A percentile compares a stretch with the other conserved stretches of the same genome.
Evolutionary conservation across 192 early-diverging fungal species (phyloP).

Genomic region (Oehlia diaphana): DNA sequence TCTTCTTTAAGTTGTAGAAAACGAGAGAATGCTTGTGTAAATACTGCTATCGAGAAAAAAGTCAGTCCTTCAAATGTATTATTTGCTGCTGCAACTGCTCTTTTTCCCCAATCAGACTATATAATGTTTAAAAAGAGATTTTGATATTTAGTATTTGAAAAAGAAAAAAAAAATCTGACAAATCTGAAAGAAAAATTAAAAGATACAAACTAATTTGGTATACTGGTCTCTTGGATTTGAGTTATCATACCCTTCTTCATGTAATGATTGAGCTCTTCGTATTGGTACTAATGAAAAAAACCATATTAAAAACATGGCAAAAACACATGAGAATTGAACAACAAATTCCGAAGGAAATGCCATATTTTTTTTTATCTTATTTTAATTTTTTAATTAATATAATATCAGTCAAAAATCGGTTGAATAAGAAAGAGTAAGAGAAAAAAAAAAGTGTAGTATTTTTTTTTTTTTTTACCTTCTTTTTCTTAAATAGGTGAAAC

Average conservation of each 20-base stretch:
- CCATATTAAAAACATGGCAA: slow-evolving; percentile 1
- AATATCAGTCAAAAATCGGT: no score
- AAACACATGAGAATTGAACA: not conserved
- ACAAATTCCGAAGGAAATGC: not conserved
- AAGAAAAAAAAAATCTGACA: no score
- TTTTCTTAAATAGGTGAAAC: no score
- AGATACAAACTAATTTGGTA: not conserved
- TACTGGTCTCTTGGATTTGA: slow-evolving; percentile 13
- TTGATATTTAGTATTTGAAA: not conserved
- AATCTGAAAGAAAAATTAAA: not conserved
- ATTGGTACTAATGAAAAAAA: slow-evolving; percentile 9
- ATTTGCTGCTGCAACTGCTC: not conserved
- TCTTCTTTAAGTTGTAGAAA: not conserved
- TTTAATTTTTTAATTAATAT: not conserved
- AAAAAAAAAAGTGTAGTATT: no score
- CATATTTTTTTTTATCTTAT: not conserved
- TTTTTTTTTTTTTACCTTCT: no score
- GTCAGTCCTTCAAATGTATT: slow-evolving; percentile 9
- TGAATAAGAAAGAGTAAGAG: no score
- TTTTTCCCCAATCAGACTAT: slow-evolving; percentile 2
- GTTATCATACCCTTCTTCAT: slow-evolving; percentile 2
- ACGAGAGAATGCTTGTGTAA: slow-evolving; percentile 5
- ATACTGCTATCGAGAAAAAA: slow-evolving; percentile 15
- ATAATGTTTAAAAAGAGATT: not conserved
- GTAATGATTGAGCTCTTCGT: not conserved